phyloP scores from a whole-genome alignment of 2,329 filamentous ascomycete genomes.

The Clonostachys rhizophaga region DNA sequence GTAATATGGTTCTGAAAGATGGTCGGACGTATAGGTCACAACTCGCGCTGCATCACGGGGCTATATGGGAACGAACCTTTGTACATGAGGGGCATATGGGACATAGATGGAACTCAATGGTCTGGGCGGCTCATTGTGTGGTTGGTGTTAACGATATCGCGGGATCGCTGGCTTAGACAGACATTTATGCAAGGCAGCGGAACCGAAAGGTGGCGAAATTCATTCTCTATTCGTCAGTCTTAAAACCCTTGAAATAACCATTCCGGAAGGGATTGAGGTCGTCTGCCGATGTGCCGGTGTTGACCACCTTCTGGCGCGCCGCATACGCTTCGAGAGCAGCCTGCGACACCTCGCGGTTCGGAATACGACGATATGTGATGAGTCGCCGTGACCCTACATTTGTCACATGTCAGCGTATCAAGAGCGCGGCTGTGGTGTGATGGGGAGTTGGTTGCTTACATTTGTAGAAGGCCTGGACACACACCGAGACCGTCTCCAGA shows the following conservation, averaged over 20 bases:
- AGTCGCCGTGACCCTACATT: conserved; percentile 75
- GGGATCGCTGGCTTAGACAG: too few relatives aligned
- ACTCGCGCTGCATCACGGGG: neutral
- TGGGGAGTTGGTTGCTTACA: conserved; percentile 45
- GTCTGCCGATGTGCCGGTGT: conserved; percentile 45
- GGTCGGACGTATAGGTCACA: neutral
- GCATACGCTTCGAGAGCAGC: conserved; percentile 29
- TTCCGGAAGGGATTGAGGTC: conserved; percentile 57
- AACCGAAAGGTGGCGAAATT: neutral
- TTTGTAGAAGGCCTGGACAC: conserved; percentile 84
- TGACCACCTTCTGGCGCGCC: conserved; percentile 17
- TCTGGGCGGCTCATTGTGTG: neutral
- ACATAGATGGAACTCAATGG: neutral
- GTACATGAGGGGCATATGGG: neutral
- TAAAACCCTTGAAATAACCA: conserved; percentile 54
- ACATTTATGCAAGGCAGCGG: too few relatives aligned
- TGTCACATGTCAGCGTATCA: neutral
- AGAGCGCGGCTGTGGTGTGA: neutral
- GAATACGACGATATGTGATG: conserved; percentile 75
- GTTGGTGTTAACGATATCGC: too few relatives aligned
- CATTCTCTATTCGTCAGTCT: conserved; percentile 20
- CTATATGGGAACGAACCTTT: neutral
- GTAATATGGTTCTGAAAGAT: neutral
- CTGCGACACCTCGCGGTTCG: conserved; percentile 49
- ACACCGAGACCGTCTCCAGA: conserved; percentile 69